phyloP scores from a whole-genome alignment of 306 rosid species.

The Quercus mongolica region DNA sequence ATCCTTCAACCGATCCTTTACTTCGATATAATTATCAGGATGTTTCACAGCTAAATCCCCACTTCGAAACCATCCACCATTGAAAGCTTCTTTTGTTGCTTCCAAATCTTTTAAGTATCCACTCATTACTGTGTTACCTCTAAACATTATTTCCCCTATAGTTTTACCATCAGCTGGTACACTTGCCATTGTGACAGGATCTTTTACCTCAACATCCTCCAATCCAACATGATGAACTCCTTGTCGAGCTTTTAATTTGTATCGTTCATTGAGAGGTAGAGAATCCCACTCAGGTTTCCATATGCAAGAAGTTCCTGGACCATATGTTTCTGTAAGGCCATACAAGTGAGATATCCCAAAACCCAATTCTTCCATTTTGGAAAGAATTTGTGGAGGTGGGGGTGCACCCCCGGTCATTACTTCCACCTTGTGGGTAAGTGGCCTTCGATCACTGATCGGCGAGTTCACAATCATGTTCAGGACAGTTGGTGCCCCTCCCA shows the following conservation, averaged over 20 bases:
- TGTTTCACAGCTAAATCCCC: constrained; percentile 86
- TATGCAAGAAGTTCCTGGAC: constrained; percentile 67
- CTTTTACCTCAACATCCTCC: constrained; percentile 60
- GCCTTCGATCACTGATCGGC: constrained; percentile 30
- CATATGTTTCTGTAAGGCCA: constrained; percentile 80
- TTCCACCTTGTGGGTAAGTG: constrained; percentile 54
- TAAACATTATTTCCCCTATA: constrained; percentile 71
- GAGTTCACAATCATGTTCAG: constrained; percentile 82
- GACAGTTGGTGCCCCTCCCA: constrained; percentile 85
- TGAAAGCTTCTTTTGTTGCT: constrained; percentile 71
- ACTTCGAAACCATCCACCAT: constrained; percentile 77
- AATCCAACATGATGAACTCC: constrained; percentile 66
- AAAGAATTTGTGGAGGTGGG: constrained; percentile 64
- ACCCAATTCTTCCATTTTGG: constrained; percentile 78
- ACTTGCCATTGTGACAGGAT: constrained; percentile 62
- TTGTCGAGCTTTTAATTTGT: constrained; percentile 57
- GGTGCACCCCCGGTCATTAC: constrained; percentile 74
- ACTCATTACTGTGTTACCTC: constrained; percentile 88
- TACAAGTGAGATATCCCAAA: constrained; percentile 64
- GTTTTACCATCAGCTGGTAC: constrained; percentile 71
- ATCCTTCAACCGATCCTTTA: constrained; percentile 80
- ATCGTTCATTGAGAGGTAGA: constrained; percentile 43
- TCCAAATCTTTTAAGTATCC: constrained; percentile 66
- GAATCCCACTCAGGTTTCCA: constrained; percentile 79
- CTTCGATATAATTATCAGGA: constrained; percentile 62